These are phyloP conservation scores for Ceratocystis papillata DNA, from an alignment of 2,329 filamentous ascomycete genomes.

Conservation along the genomic window DNA sequence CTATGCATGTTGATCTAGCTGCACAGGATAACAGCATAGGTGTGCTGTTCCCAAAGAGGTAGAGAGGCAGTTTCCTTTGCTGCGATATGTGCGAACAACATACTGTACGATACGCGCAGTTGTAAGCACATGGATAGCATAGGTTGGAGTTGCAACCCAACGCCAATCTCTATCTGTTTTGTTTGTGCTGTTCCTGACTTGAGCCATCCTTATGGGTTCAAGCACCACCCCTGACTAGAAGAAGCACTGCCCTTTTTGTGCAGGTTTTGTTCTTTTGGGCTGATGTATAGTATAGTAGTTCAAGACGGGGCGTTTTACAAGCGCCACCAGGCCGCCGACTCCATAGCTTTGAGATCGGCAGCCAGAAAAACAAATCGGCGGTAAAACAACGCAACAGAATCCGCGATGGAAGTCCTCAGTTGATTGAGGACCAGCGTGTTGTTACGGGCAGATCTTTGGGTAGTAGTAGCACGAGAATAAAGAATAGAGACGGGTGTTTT, in stretches of 20 bases:
- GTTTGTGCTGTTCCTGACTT: neutral
- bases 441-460: neutral
- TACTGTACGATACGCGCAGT: neutral
- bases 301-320: neutral
- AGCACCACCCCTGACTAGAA: constrained; percentile 4
- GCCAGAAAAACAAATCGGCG: neutral
- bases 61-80: neutral
- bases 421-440: neutral
- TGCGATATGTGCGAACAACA: neutral
- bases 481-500: constrained; percentile 1
- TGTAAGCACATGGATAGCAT: too few relatives aligned
- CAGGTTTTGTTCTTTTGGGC: neutral
- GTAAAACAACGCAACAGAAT: neutral
- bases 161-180: neutral
- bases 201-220: neutral
- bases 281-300: neutral
- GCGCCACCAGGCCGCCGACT: neutral
- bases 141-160: neutral
- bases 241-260: neutral
- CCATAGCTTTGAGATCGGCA: neutral
- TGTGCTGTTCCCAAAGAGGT: neutral
- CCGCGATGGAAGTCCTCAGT: neutral
- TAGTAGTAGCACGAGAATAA: neutral
- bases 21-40: neutral
- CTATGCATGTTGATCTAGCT: constrained; percentile 1